Evolutionary conservation across 139 green algal species (phyloP).

Genomic region (Eudorina sp.): DNA sequence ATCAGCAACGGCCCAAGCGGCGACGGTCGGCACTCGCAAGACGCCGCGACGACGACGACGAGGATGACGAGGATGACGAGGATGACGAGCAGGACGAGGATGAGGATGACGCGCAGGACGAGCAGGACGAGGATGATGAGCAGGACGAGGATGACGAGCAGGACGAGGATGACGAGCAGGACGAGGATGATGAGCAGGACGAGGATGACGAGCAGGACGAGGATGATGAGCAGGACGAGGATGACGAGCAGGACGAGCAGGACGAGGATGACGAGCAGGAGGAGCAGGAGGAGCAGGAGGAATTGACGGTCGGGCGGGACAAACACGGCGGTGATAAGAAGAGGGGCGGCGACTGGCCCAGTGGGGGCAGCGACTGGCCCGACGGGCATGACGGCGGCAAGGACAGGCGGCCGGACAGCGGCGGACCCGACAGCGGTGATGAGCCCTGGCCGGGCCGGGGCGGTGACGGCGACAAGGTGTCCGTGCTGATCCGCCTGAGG

Average conservation of each 20-base stretch:
- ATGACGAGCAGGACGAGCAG: background rate
- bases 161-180: background rate
- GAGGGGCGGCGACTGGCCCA: background rate
- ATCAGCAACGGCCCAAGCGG: no score
- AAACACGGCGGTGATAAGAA: background rate
- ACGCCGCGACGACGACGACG: no score
- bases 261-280: no score
- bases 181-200: background rate
- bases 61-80: background rate
- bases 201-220: background rate
- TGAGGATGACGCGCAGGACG: background rate
- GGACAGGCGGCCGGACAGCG: background rate
- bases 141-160: background rate
- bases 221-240: background rate
- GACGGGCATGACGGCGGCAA: background rate
- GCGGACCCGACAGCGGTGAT: background rate
- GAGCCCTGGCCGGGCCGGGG: background rate
- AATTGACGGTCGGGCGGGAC: background rate
- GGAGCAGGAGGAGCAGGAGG: background rate
- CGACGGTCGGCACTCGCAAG: no score
- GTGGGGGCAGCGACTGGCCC: slow-evolving; percentile 27
- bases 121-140: background rate
- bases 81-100: background rate
- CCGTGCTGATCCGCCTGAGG: slow-evolving; percentile 9
- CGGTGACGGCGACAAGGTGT: background rate